These are phyloP conservation scores for Entomortierella beljakovae DNA, from an alignment of 192 early-diverging fungal genomes.

Conservation along the genomic window DNA sequence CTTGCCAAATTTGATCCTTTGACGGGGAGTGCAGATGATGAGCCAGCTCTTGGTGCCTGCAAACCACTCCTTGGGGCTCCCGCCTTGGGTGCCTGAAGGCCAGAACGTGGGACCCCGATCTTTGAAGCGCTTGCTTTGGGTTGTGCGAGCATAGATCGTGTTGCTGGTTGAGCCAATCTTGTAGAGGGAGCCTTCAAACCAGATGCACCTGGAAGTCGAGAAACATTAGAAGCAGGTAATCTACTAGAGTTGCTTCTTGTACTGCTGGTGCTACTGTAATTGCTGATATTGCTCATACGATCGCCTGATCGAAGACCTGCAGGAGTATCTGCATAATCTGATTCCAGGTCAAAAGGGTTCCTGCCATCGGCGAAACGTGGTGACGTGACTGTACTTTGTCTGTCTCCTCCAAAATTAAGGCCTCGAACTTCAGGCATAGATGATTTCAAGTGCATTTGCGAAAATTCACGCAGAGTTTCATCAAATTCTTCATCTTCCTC, in stretches of 20 bases:
- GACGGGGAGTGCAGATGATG: background rate
- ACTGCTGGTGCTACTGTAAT: conserved; percentile 16
- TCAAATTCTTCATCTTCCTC: conserved; percentile 34
- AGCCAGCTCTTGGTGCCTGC: conserved; percentile 24
- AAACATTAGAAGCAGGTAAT: conserved; percentile 11
- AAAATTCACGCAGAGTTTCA: conserved; percentile 14
- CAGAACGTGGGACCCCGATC: conserved; percentile 13
- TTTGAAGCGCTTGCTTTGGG: conserved; percentile 29
- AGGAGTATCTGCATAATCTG: conserved; percentile 30
- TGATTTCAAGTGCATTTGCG: conserved; percentile 7
- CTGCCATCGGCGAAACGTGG: conserved; percentile 24
- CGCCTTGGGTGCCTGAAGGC: too few species aligned
- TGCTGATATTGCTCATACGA: conserved; percentile 24
- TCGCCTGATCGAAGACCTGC: conserved; percentile 20
- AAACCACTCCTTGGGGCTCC: too few species aligned
- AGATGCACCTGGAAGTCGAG: conserved; percentile 29
- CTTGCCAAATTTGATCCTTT: conserved; percentile 11
- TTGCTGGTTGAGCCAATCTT: conserved; percentile 20
- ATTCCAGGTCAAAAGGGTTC: conserved; percentile 42
- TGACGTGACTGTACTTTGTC: background rate
- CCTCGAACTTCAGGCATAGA: conserved; percentile 9
- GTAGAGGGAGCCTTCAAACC: conserved; percentile 26
- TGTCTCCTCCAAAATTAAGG: background rate
- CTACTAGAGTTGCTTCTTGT: conserved; percentile 12
- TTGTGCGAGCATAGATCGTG: conserved; percentile 19